Conservation (phyloP, 2,329 filamentous ascomycete genomes). For the Proliferodiscus dingleyae region DNA sequence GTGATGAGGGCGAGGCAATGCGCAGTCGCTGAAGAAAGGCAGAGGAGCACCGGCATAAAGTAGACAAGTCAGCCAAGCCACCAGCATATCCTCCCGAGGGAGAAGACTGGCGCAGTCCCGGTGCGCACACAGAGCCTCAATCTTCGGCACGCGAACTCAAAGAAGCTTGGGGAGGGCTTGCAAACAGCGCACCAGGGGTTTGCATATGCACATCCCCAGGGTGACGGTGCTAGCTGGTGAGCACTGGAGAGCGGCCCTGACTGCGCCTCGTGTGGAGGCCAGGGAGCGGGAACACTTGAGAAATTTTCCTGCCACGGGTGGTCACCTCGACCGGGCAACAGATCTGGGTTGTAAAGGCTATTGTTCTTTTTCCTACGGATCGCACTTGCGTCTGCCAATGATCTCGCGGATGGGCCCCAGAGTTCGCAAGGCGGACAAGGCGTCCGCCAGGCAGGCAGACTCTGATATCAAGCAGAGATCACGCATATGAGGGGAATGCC, state of each 20-base stretch:
- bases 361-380: slow-evolving; percentile 2
- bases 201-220: slow-evolving; percentile 13
- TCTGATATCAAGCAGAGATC: neutral
- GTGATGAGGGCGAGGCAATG: slow-evolving; percentile 16
- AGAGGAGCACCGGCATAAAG: slow-evolving; percentile 9
- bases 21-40: slow-evolving; percentile 4
- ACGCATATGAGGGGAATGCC: neutral
- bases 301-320: neutral
- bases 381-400: neutral
- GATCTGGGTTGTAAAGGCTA: neutral
- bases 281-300: neutral
- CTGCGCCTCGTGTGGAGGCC: slow-evolving; percentile 11
- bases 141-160: neutral
- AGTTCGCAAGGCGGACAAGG: slow-evolving; percentile 17
- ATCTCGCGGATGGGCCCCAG: neutral
- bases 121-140: slow-evolving; percentile 12
- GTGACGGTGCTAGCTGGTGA: neutral
- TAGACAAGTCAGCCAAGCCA: slow-evolving; percentile 12
- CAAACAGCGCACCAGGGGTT: slow-evolving; percentile 10
- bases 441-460: slow-evolving; percentile 16
- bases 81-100: slow-evolving; percentile 10
- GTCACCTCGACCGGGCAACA: slow-evolving; percentile 5
- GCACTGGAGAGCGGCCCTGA: too few species aligned
- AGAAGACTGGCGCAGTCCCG: slow-evolving; percentile 7
- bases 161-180: neutral